Conservation (phyloP, 345 rosid genomes). For the Capsella bursapastoris region DNA sequence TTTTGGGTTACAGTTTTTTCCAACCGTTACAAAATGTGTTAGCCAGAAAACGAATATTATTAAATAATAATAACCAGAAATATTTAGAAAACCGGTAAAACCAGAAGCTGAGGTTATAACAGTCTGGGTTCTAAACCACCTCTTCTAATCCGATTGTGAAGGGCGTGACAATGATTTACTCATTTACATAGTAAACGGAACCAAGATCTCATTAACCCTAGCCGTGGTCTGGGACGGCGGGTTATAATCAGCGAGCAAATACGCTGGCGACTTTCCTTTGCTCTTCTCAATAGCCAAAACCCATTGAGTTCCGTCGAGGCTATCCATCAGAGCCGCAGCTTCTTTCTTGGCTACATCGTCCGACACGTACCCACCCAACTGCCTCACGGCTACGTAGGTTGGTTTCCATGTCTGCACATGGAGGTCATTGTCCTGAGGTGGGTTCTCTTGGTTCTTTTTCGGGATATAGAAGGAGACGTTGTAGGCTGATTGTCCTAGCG, state of each 20-base stretch:
- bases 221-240: conserved; percentile 7
- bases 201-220: conserved; percentile 40
- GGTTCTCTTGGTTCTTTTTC: conserved; percentile 24
- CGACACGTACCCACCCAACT: conserved; percentile 23
- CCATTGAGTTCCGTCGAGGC: conserved; percentile 24
- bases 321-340: conserved; percentile 35
- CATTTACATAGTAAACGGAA: conserved; percentile 32
- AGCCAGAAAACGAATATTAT: neutral
- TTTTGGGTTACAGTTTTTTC: neutral
- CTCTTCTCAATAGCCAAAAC: conserved; percentile 17
- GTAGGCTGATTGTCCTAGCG: conserved; percentile 23
- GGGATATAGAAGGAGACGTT: conserved; percentile 30
- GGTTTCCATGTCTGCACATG: conserved; percentile 20
- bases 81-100: neutral
- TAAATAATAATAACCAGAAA: neutral
- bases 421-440: conserved; percentile 27
- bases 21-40: neutral
- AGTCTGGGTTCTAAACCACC: conserved; percentile 24
- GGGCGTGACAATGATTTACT: conserved; percentile 21
- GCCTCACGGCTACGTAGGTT: conserved; percentile 37
- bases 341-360: conserved; percentile 15
- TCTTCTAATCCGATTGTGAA: neutral
- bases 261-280: conserved; percentile 35
- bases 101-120: conserved; percentile 1
- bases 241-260: conserved; percentile 31